Evolutionary conservation across 331 rosid species (phyloP).

Genomic region (Malus hybrid): DNA sequence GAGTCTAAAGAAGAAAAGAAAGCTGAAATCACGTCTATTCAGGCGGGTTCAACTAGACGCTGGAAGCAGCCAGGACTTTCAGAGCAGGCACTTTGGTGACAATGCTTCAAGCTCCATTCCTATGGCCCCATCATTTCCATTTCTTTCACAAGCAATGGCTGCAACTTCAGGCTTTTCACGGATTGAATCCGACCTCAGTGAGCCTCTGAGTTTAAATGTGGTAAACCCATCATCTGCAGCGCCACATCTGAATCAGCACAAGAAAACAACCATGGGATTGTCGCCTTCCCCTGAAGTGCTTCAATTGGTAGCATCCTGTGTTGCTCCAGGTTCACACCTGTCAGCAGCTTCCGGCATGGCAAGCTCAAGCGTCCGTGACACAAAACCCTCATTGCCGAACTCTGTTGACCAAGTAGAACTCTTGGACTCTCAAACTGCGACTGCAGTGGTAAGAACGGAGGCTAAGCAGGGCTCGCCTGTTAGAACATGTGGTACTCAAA

Average conservation of each 20-base stretch:
- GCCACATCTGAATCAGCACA: constrained; percentile 25
- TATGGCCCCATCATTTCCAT: constrained; percentile 44
- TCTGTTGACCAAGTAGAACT: constrained; percentile 41
- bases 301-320: constrained; percentile 75
- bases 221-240: constrained; percentile 33
- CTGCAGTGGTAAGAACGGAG: constrained; percentile 28
- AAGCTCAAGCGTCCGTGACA: constrained; percentile 42
- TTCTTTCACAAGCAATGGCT: constrained; percentile 35
- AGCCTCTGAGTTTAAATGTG: constrained; percentile 31
- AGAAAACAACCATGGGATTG: constrained; percentile 39
- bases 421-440: constrained; percentile 39
- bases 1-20: constrained; percentile 57
- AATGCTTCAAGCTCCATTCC: constrained; percentile 63
- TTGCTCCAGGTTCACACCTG: constrained; percentile 48
- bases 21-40: constrained; percentile 37
- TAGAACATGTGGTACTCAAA: constrained; percentile 30
- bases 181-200: constrained; percentile 55
- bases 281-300: constrained; percentile 95
- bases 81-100: constrained; percentile 27
- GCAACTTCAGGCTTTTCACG: constrained; percentile 33
- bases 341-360: constrained; percentile 39
- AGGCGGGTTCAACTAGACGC: constrained; percentile 35
- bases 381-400: constrained; percentile 47
- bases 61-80: constrained; percentile 36
- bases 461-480: constrained; percentile 33